These are phyloP conservation scores for Dactylonectria macrodidyma DNA, from an alignment of 2,329 filamentous ascomycete genomes.

Conservation along the genomic window DNA sequence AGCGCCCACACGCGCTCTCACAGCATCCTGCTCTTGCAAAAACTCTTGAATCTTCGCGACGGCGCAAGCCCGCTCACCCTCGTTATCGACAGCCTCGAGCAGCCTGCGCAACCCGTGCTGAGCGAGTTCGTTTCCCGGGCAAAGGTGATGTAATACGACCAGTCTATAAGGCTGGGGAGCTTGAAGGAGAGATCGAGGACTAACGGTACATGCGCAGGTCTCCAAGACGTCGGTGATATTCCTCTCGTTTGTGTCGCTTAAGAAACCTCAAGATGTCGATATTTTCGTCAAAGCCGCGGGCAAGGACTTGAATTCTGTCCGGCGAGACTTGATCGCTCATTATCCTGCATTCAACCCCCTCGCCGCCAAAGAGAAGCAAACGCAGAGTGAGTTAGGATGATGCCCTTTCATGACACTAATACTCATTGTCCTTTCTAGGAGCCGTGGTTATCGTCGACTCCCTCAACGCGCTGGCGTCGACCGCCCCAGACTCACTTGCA, in stretches of 20 bases:
- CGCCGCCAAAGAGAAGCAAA: slow-evolving; percentile 52
- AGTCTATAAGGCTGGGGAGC: not conserved
- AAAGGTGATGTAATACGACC: slow-evolving; percentile 65
- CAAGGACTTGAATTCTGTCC: slow-evolving; percentile 70
- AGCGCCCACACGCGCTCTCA: slow-evolving; percentile 83
- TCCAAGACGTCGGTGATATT: slow-evolving; percentile 81
- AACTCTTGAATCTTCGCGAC: slow-evolving; percentile 83
- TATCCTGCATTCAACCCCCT: slow-evolving; percentile 58
- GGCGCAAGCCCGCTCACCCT: slow-evolving; percentile 89
- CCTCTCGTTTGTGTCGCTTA: slow-evolving; percentile 83
- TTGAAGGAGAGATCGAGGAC: not conserved
- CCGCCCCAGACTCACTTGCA: slow-evolving; percentile 70
- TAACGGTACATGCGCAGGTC: slow-evolving; percentile 54
- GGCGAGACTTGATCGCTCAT: slow-evolving; percentile 71
- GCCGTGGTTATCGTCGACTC: slow-evolving; percentile 85
- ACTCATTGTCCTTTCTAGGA: slow-evolving; percentile 61
- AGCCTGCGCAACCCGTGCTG: slow-evolving; percentile 79
- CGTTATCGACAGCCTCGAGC: slow-evolving; percentile 87
- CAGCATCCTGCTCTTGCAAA: slow-evolving; percentile 86
- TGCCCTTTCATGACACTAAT: not conserved
- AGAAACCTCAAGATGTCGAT: slow-evolving; percentile 75
- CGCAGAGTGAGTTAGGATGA: slow-evolving; percentile 58
- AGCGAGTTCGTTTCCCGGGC: slow-evolving; percentile 83
- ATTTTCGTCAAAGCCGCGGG: slow-evolving; percentile 75
- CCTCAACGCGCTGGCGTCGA: slow-evolving; percentile 76